Conservation (phyloP, 2,329 filamentous ascomycete genomes). For the Colletotrichum agaves region DNA sequence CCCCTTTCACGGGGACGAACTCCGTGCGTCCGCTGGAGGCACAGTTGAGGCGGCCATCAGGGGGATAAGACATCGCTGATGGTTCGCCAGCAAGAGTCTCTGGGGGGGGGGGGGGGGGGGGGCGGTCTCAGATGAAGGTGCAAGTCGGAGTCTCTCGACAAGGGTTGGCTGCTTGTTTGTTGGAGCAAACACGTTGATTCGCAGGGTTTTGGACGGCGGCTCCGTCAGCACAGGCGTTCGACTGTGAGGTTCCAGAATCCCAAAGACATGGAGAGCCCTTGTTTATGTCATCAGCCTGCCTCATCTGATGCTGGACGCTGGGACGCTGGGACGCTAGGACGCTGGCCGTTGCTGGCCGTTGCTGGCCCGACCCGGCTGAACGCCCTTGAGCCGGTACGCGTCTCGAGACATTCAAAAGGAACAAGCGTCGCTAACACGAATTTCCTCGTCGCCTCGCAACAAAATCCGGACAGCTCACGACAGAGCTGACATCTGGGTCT, state of each 20-base stretch:
- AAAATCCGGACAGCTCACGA: neutral
- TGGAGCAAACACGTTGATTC: constrained; percentile 14
- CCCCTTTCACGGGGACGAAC: neutral
- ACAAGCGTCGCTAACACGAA: neutral
- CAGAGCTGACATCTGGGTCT: neutral
- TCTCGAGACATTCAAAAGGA: neutral
- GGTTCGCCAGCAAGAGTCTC: neutral
- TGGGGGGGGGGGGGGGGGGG: too few species aligned
- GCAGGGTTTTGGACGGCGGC: neutral
- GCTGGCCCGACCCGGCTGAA: neutral
- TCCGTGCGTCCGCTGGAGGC: neutral
- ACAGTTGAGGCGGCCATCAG: neutral
- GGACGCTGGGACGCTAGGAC: too few species aligned
- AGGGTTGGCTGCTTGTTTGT: constrained; percentile 29
- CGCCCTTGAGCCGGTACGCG: neutral
- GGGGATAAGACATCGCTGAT: neutral
- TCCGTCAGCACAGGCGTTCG: constrained; percentile 8
- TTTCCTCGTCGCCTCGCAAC: too few species aligned
- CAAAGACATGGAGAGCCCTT: neutral
- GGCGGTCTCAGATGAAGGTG: constrained; percentile 5
- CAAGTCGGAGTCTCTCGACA: constrained; percentile 9
- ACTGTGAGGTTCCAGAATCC: neutral
- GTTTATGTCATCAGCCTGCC: constrained; percentile 6
- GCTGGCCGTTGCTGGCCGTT: neutral
- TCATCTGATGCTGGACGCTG: neutral